phyloP scores from a whole-genome alignment of 73 alveolate genomes.

The Paramecium pentaurelia region DNA sequence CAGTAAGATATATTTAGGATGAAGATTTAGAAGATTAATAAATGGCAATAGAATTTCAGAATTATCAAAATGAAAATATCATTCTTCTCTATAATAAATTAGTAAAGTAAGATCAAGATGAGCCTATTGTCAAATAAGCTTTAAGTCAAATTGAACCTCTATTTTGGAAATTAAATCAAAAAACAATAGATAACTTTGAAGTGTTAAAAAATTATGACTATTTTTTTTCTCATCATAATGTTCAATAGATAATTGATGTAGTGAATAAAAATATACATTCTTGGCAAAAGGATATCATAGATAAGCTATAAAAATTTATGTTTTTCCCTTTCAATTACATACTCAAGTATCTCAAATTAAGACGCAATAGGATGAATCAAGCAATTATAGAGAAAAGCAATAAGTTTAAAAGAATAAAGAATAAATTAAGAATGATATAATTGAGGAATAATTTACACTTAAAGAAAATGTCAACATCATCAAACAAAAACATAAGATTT shows the following conservation, averaged over 20 bases:
- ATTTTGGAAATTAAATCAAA: not conserved
- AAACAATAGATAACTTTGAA: not conserved
- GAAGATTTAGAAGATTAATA: not conserved
- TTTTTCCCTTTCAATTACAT: constrained; percentile 10
- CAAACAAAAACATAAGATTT: not conserved
- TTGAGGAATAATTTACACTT: not conserved
- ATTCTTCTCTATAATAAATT: not conserved
- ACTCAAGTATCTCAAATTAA: not conserved
- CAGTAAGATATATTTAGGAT: not conserved
- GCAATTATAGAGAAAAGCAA: not conserved
- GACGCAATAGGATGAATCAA: not conserved
- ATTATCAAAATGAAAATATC: not conserved
- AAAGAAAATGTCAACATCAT: not conserved
- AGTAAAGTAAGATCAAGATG: not conserved
- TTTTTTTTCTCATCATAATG: not conserved
- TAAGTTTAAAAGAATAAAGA: not conserved
- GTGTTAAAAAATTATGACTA: not conserved
- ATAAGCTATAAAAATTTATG: not conserved
- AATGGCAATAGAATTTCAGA: not conserved
- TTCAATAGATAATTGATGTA: not conserved
- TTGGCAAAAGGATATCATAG: not conserved
- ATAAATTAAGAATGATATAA: not conserved
- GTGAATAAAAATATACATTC: not conserved
- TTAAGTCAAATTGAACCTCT: not conserved
- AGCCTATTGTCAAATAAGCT: not conserved